These are phyloP conservation scores for Caloboletus firmus DNA, from an alignment of 1,284 basidiomycete genomes.

Conservation along the genomic window DNA sequence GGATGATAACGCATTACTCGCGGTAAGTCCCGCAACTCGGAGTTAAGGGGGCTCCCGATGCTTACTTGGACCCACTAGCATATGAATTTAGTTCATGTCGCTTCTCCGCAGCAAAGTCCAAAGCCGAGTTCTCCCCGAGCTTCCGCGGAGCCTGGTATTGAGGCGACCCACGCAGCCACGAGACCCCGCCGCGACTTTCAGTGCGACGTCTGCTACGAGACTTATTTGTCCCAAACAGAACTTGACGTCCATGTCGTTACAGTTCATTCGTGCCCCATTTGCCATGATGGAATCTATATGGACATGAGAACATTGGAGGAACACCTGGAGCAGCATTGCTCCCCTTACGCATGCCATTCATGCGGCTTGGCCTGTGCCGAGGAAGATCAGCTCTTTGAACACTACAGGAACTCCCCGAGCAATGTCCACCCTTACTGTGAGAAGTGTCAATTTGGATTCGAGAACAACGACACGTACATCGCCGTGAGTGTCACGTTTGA, in stretches of 20 bases:
- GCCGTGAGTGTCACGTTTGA: slow-evolving; percentile 20
- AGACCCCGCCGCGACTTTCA: slow-evolving; percentile 10
- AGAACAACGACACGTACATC: slow-evolving; percentile 12
- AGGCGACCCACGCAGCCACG: not conserved
- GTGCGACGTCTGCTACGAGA: slow-evolving; percentile 30
- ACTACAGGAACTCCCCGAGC: slow-evolving; percentile 27
- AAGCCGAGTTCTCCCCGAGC: slow-evolving; percentile 10
- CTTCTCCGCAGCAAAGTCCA: slow-evolving; percentile 16
- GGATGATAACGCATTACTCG: slow-evolving; percentile 23
- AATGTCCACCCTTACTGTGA: slow-evolving; percentile 30
- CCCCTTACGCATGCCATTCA: slow-evolving; percentile 25
- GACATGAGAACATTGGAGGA: slow-evolving; percentile 27
- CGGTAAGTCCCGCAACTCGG: slow-evolving; percentile 20
- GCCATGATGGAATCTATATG: slow-evolving; percentile 34
- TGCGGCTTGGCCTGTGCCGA: slow-evolving; percentile 29
- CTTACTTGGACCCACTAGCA: slow-evolving; percentile 24
- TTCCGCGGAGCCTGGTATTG: slow-evolving; percentile 9
- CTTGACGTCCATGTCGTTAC: slow-evolving; percentile 33
- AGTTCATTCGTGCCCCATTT: slow-evolving; percentile 36
- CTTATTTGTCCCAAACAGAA: slow-evolving; percentile 24
- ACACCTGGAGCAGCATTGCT: slow-evolving; percentile 33
- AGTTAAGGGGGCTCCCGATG: slow-evolving; percentile 4
- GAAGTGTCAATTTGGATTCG: slow-evolving; percentile 29
- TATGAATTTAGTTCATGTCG: slow-evolving; percentile 11
- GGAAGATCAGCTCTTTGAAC: slow-evolving; percentile 29